phyloP scores from a whole-genome alignment of 129 eudicot genomes.

The Chrysanthemum makinoi region DNA sequence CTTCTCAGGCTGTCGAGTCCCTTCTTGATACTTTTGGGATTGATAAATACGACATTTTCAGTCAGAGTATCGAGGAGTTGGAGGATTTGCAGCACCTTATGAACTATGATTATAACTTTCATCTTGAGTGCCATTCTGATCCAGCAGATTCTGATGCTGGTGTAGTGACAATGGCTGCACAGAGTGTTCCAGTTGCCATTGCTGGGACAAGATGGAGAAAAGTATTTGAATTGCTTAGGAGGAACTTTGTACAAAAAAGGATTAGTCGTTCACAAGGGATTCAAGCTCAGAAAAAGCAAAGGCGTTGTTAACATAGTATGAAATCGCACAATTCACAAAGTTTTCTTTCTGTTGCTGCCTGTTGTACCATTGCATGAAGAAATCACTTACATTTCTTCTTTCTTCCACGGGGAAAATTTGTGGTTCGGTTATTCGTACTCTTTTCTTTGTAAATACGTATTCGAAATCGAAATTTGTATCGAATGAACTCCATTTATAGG shows the following conservation, averaged over 20 bases:
- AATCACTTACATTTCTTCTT: background rate
- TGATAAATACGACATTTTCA: background rate
- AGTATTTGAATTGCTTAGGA: conserved; percentile 19
- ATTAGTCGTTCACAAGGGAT: conserved; percentile 25
- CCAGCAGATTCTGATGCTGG: conserved; percentile 14
- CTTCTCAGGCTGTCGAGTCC: conserved; percentile 9
- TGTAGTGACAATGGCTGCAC: background rate
- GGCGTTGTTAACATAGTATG: conserved; percentile 17
- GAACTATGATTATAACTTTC: background rate
- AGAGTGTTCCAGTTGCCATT: background rate
- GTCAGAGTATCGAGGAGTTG: background rate
- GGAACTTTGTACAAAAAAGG: conserved; percentile 29
- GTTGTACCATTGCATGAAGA: conserved; percentile 13
- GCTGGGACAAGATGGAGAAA: conserved; percentile 28
- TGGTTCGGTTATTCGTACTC: background rate
- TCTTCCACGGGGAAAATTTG: conserved; percentile 13
- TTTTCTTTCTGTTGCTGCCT: background rate
- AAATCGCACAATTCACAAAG: background rate
- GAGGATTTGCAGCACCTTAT: background rate
- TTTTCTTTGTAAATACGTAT: conserved; percentile 18
- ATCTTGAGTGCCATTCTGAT: conserved; percentile 17
- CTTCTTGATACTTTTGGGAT: background rate
- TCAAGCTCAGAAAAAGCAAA: conserved; percentile 30
- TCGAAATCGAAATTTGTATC: conserved; percentile 1
- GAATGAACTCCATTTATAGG: background rate